These are phyloP conservation scores for Xylariaceae sp. DNA, from an alignment of 2,329 filamentous ascomycete genomes.

Conservation along the genomic window DNA sequence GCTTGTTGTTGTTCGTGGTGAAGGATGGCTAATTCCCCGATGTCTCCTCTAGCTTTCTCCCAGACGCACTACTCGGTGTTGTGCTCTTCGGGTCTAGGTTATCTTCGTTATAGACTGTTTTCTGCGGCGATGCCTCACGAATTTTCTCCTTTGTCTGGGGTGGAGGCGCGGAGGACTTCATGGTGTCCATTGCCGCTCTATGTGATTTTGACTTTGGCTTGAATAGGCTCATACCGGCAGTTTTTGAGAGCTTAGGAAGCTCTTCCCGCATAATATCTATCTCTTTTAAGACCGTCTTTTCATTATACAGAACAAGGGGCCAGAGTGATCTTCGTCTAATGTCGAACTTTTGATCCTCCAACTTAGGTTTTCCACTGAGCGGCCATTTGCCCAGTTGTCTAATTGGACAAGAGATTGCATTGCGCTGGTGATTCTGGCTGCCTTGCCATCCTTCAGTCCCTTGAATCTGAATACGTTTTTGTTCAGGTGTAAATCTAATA, in stretches of 20 bases:
- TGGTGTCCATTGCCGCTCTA: neutral
- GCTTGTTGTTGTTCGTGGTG: neutral
- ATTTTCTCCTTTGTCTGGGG: neutral
- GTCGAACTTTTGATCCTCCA: constrained; percentile 5
- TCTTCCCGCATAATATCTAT: neutral
- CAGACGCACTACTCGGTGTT: neutral
- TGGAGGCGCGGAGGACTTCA: neutral
- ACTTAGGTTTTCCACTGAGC: constrained; percentile 14
- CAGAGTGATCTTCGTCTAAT: neutral
- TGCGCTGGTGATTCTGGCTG: neutral
- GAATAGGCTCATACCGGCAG: neutral
- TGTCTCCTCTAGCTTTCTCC: neutral
- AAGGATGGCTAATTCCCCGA: neutral
- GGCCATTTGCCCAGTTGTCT: constrained; percentile 15
- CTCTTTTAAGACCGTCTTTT: neutral
- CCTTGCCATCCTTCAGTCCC: neutral
- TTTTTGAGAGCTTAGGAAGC: neutral
- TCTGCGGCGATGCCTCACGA: too few relatives aligned
- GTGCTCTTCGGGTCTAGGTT: too few relatives aligned
- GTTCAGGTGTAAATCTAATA: constrained; percentile 9
- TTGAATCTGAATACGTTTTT: neutral
- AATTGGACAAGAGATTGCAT: constrained; percentile 7
- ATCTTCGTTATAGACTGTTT: too few relatives aligned
- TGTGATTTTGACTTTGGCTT: neutral
- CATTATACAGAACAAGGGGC: neutral